These are phyloP conservation scores for Saturnispora serradocipensis DNA, from an alignment of 805 yeast species.

Conservation along the genomic window DNA sequence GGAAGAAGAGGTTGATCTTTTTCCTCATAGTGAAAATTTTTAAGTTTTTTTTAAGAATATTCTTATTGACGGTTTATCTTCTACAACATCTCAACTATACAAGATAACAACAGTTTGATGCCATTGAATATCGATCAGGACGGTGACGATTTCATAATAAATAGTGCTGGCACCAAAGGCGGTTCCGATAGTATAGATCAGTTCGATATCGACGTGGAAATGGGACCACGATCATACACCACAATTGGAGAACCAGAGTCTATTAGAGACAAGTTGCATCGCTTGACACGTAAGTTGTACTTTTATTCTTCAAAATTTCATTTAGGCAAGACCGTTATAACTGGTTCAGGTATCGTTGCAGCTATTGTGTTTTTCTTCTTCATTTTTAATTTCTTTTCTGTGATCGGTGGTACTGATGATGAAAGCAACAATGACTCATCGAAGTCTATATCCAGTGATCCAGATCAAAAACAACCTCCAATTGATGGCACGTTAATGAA, in stretches of 20 bases:
- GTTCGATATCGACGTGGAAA: slow-evolving; percentile 19
- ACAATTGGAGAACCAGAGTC: slow-evolving; percentile 1
- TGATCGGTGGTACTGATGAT: no score
- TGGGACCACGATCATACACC: background rate
- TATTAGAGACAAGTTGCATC: background rate
- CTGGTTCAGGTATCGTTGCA: background rate
- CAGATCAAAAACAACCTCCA: background rate
- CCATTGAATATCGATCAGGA: slow-evolving; percentile 5
- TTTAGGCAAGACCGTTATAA: background rate
- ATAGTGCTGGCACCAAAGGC: background rate
- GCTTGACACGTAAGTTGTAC: background rate
- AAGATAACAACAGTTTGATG: background rate
- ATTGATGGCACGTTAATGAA: background rate
- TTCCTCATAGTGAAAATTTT: background rate
- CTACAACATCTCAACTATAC: background rate
- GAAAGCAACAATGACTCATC: background rate
- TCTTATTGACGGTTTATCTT: background rate
- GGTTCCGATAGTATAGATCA: slow-evolving; percentile 9
- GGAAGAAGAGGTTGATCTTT: slow-evolving; percentile 1
- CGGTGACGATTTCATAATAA: background rate
- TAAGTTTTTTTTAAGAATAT: background rate
- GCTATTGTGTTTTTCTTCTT: background rate
- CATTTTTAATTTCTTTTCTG: background rate
- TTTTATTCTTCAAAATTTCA: background rate
- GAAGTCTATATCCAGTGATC: background rate